phyloP scores from a whole-genome alignment of 2,329 filamentous ascomycete species.

The Cordyceps militaris region DNA sequence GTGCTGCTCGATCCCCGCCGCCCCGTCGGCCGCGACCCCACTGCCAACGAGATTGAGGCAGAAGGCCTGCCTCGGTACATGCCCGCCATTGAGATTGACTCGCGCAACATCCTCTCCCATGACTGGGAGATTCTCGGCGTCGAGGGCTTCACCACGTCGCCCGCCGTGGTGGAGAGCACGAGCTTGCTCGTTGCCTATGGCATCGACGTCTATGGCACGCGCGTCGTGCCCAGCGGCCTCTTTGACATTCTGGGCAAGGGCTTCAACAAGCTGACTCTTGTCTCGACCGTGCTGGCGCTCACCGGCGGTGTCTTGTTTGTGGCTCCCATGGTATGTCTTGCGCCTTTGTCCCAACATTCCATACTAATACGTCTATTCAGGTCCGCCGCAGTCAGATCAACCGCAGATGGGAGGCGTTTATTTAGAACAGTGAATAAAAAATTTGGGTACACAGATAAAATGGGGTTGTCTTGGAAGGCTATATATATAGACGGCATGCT shows the following conservation, averaged over 20 bases:
- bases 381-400: slow-evolving; percentile 63
- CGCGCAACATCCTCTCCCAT: slow-evolving; percentile 73
- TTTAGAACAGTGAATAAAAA: not conserved
- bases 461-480: not conserved
- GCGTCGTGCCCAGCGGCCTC: slow-evolving; percentile 76
- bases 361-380: slow-evolving; percentile 32
- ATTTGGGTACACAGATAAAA: not conserved
- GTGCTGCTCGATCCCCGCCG: slow-evolving; percentile 76
- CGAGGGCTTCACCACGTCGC: slow-evolving; percentile 62
- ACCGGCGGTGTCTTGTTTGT: slow-evolving; percentile 68
- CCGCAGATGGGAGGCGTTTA: slow-evolving; percentile 46
- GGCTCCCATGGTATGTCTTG: slow-evolving; percentile 70
- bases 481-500: not conserved
- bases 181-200: slow-evolving; percentile 85
- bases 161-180: slow-evolving; percentile 84
- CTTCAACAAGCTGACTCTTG: slow-evolving; percentile 83
- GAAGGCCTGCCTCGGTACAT: slow-evolving; percentile 75
- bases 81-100: slow-evolving; percentile 75
- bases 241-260: slow-evolving; percentile 92
- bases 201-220: slow-evolving; percentile 78
- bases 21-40: slow-evolving; percentile 78
- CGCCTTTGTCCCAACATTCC: not conserved
- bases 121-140: slow-evolving; percentile 74
- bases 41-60: slow-evolving; percentile 62
- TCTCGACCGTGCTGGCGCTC: slow-evolving; percentile 77